Conservation (phyloP, 768 basidiomycete species). For the Hemileccinum impolitum region DNA sequence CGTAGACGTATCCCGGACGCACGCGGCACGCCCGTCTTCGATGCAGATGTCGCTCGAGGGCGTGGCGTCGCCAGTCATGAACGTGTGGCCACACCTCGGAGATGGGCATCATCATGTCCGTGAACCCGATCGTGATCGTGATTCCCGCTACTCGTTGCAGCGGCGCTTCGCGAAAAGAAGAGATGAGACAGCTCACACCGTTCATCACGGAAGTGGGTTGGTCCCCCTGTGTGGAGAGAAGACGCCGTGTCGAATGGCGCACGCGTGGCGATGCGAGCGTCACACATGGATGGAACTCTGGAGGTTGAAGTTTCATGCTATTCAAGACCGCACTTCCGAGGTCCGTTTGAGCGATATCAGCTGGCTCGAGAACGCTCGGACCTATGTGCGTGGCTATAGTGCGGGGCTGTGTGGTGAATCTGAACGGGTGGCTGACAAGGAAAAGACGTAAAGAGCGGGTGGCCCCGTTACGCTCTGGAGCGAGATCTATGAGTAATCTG, state of each 20-base stretch:
- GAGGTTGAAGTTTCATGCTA: not conserved
- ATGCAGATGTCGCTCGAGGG: not conserved
- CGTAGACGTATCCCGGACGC: slow-evolving; percentile 12
- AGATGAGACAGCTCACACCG: slow-evolving; percentile 22
- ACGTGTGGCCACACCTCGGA: slow-evolving; percentile 3
- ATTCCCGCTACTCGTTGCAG: slow-evolving; percentile 33
- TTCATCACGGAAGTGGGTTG: slow-evolving; percentile 16
- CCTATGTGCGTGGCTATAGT: slow-evolving; percentile 17
- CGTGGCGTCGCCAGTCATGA: not conserved
- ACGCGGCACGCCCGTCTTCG: slow-evolving; percentile 1
- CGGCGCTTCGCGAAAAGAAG: slow-evolving; percentile 56
- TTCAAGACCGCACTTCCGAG: slow-evolving; percentile 32
- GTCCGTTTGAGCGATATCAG: slow-evolving; percentile 41
- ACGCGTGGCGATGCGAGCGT: not conserved
- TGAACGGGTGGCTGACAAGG: slow-evolving; percentile 31
- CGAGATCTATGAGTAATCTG: not conserved
- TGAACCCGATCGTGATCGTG: slow-evolving; percentile 1
- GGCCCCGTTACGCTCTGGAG: slow-evolving; percentile 51
- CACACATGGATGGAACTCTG: slow-evolving; percentile 25
- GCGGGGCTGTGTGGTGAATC: slow-evolving; percentile 13
- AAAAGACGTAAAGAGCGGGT: slow-evolving; percentile 44
- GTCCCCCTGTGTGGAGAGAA: slow-evolving; percentile 18
- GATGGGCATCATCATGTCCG: slow-evolving; percentile 5
- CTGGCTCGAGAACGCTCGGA: slow-evolving; percentile 18
- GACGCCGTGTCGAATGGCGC: slow-evolving; percentile 8